Evolutionary conservation across 163 green algal genomes (phyloP).

Genomic region (Trebouxiophyceae sp.): DNA sequence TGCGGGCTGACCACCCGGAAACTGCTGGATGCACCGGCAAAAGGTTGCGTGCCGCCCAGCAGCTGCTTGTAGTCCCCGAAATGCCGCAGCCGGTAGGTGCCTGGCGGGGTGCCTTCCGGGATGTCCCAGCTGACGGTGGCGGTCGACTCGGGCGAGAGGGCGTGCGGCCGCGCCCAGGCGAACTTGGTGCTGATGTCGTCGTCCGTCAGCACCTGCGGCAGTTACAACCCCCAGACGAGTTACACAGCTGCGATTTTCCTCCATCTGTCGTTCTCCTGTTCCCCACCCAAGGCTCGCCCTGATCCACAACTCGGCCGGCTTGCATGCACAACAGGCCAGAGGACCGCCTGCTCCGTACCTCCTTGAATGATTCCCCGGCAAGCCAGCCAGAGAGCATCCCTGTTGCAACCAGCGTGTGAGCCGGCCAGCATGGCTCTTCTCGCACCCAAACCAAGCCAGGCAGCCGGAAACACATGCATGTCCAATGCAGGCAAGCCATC

Average conservation of each 20-base stretch:
- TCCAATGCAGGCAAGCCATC: no score
- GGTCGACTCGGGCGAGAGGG: constrained; percentile 44
- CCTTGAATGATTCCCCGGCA: no score
- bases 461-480: no score
- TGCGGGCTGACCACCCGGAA: neutral
- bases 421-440: no score
- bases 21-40: neutral
- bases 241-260: no score
- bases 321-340: no score
- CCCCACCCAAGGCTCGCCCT: neutral
- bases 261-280: no score
- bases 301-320: no score
- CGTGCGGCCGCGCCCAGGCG: constrained; percentile 38
- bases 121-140: constrained; percentile 61
- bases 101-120: constrained; percentile 24
- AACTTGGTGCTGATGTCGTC: constrained; percentile 59
- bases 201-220: constrained; percentile 47
- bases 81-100: constrained; percentile 60
- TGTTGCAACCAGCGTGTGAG: neutral
- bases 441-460: no score
- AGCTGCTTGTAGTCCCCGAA: constrained; percentile 64
- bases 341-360: no score
- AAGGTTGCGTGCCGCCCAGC: constrained; percentile 16
- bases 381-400: no score
- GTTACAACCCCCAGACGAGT: no score